These are phyloP conservation scores for Babesia sp. DNA, from an alignment of 169 alveolate species.

Conservation along the genomic window DNA sequence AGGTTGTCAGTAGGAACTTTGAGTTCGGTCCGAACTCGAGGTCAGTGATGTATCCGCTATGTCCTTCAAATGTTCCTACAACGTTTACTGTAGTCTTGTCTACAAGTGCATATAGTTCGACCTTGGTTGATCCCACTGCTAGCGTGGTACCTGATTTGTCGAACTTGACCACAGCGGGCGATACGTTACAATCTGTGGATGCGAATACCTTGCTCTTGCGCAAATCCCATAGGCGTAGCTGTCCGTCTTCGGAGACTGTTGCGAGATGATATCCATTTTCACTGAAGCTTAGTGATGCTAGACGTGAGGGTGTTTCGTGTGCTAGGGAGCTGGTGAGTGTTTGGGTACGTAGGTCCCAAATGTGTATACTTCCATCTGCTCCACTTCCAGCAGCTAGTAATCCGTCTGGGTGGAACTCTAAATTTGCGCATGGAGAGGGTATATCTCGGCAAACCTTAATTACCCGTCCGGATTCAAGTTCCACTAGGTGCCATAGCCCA, in stretches of 20 bases:
- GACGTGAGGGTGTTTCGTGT: conserved; percentile 44
- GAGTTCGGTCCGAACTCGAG: conserved; percentile 51
- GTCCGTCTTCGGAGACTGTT: conserved; percentile 74
- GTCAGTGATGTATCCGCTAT: conserved; percentile 56
- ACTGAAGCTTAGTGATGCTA: conserved; percentile 72
- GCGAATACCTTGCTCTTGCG: conserved; percentile 73
- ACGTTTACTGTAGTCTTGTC: conserved; percentile 33
- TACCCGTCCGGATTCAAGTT: conserved; percentile 74
- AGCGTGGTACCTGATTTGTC: conserved; percentile 74
- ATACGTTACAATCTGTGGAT: conserved; percentile 58
- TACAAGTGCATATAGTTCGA: conserved; percentile 40
- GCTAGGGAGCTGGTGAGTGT: conserved; percentile 35
- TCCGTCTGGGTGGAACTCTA: conserved; percentile 86
- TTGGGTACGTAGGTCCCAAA: conserved; percentile 82
- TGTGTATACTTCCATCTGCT: conserved; percentile 75
- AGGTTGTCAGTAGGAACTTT: conserved; percentile 47
- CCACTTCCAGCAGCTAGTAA: conserved; percentile 80
- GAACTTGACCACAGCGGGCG: conserved; percentile 66
- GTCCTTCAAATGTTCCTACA: conserved; percentile 52
- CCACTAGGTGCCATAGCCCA: conserved; percentile 77
- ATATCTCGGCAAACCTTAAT: conserved; percentile 69
- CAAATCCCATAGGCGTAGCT: conserved; percentile 77
- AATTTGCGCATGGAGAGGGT: conserved; percentile 65
- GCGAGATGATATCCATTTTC: conserved; percentile 87
- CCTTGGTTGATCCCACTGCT: conserved; percentile 66